Percentiles rank a stretch among this genome's conserved stretches.
phyloP scores from a whole-genome alignment of 1,284 basidiomycete species.

The Cryptococcus deneoformans region DNA sequence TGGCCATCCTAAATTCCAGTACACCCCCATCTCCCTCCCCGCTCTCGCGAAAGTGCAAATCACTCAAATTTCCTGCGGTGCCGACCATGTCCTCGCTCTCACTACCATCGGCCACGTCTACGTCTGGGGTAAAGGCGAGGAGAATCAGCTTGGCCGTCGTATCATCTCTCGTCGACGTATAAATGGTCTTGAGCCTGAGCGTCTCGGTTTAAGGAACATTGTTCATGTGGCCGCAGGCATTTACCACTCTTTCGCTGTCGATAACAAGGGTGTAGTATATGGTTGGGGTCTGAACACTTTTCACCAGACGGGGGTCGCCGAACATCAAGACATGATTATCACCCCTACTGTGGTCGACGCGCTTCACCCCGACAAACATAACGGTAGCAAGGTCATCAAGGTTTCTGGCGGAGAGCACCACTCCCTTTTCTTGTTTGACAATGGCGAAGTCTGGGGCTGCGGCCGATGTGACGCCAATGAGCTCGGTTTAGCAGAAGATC shows the following conservation, averaged over 20 bases:
- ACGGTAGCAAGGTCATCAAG: slow-evolving; percentile 62
- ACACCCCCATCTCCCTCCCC: slow-evolving; percentile 51
- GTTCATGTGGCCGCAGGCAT: slow-evolving; percentile 73
- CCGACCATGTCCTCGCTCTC: slow-evolving; percentile 82
- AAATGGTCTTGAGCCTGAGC: slow-evolving; percentile 69
- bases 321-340: slow-evolving; percentile 56
- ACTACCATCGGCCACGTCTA: slow-evolving; percentile 81
- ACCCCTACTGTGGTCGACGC: slow-evolving; percentile 66
- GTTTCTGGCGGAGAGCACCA: slow-evolving; percentile 71
- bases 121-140: slow-evolving; percentile 75
- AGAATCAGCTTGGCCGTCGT: slow-evolving; percentile 70
- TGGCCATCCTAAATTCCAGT: slow-evolving; percentile 49
- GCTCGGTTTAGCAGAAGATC: slow-evolving; percentile 66
- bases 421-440: slow-evolving; percentile 77
- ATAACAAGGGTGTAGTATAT: slow-evolving; percentile 75
- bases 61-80: slow-evolving; percentile 71
- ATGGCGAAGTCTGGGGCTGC: slow-evolving; percentile 78
- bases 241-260: slow-evolving; percentile 86
- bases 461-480: slow-evolving; percentile 76
- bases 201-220: slow-evolving; percentile 71
- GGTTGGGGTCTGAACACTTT: slow-evolving; percentile 88
- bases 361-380: slow-evolving; percentile 65
- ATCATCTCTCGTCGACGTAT: slow-evolving; percentile 79
- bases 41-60: slow-evolving; percentile 57
- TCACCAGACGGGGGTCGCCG: slow-evolving; percentile 60